Evolutionary conservation across 2,329 filamentous ascomycete species (phyloP), one percentile per base, ranked within the genome.

Genomic region (Cadophora luteo-olivacea): DNA sequence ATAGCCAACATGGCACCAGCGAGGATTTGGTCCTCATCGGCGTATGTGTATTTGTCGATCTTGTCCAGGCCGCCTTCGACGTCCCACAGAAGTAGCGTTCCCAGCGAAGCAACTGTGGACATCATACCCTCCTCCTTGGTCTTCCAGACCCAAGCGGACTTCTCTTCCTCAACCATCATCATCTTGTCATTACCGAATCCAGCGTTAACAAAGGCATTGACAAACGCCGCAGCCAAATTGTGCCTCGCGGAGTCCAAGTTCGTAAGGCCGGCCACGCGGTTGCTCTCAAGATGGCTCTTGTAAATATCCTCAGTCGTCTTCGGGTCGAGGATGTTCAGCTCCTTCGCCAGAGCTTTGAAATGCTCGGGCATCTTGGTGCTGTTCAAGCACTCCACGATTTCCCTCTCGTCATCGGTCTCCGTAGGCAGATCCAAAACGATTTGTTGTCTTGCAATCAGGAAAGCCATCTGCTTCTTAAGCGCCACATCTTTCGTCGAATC

Each of bases 221-320:
- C 97, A 74, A 99, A 98, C 4, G 91, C 94, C 65, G 95, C 96
- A 4, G 96, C 94, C 69, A 99, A 86, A 77, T 99, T 99, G 84
- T 99, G 95, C 75, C 94, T 88, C 36, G 95, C 94, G 11, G 96
- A 99, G 79, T 99, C 96, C 58, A 97, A 89, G 78, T 97, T 97
- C 12, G 95, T 97, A 82, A 97, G 88, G 45, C 94, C 94, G 29
- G 93, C 93, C 64, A 97, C 96, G 70, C 97, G 89, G 76, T 91
- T 97, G 82, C 92, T 98, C 82, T 99, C 96, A 5, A 99, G 87
- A 81, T 99, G 96, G 78, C 94, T 97, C 85, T 99, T 99, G 87
- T 99, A 99, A 76, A 99, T 99, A 77, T 99, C 97, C 79, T 99
- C 96, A 0, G 95, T 97, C 54, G 93, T 92, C 84, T 97, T 98